Conservation (phyloP, 2,329 filamentous ascomycete genomes). For the Phialemonium atrogriseum region DNA sequence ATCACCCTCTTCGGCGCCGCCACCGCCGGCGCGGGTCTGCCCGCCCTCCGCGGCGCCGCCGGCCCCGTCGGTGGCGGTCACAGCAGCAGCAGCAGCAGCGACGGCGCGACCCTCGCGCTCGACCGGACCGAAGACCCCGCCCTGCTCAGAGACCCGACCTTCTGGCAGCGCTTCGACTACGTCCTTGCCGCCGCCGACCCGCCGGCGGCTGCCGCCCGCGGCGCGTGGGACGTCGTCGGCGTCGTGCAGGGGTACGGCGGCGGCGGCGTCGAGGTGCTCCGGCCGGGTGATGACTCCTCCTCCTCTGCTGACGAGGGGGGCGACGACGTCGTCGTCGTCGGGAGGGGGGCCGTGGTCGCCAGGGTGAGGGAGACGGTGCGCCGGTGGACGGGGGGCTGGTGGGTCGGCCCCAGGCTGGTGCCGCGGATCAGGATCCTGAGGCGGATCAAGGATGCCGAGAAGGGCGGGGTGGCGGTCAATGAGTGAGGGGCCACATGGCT, state of each 20-base stretch:
- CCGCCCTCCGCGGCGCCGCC: constrained; percentile 20
- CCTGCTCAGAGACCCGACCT: constrained; percentile 36
- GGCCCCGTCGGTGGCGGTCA: constrained; percentile 4
- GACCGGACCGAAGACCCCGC: constrained; percentile 54
- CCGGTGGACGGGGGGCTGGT: constrained; percentile 49
- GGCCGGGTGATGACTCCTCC: constrained; percentile 35
- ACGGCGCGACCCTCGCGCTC: constrained; percentile 25
- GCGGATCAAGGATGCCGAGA: too few species aligned
- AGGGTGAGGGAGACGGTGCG: constrained; percentile 32
- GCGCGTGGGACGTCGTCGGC: constrained; percentile 47
- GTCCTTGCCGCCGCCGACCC: constrained; percentile 51
- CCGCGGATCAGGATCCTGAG: constrained; percentile 45
- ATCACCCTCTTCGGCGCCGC: constrained; percentile 55
- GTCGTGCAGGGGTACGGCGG: constrained; percentile 51
- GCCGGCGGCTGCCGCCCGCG: constrained; percentile 34
- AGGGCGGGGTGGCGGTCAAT: too few species aligned
- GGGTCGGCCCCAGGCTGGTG: constrained; percentile 54
- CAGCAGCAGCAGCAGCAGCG: constrained; percentile 2
- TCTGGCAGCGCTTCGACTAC: constrained; percentile 60
- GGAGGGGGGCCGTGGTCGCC: constrained; percentile 33
- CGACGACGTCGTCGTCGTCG: constrained; percentile 27
- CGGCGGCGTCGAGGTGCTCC: constrained; percentile 48
- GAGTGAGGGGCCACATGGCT: too few species aligned
- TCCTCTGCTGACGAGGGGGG: constrained; percentile 3
- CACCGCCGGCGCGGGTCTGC: constrained; percentile 20